Percentiles rank a stretch among this genome's conserved stretches.
phyloP scores from a whole-genome alignment of 148 eudicot species.

The Bassia scoparia region DNA sequence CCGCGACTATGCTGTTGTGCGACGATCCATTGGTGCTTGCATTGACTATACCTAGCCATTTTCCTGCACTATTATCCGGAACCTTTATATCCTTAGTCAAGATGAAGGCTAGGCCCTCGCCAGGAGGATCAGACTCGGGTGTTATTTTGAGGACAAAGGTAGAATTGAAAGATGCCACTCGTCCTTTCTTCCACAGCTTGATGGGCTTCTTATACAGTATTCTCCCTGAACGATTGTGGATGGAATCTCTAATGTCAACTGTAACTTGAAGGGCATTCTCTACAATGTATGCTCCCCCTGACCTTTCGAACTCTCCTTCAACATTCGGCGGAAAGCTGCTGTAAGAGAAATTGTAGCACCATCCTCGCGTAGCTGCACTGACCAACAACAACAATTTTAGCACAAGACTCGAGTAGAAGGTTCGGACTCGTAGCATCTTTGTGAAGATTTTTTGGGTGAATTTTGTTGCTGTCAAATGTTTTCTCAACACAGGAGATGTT shows the following conservation, averaged over 20 bases:
- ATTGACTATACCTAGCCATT: slow-evolving; percentile 36
- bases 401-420: not conserved
- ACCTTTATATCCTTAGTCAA: slow-evolving; percentile 8
- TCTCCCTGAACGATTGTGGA: slow-evolving; percentile 22
- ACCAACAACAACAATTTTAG: not conserved
- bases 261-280: slow-evolving; percentile 36
- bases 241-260: slow-evolving; percentile 14
- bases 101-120: slow-evolving; percentile 35
- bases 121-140: slow-evolving; percentile 10
- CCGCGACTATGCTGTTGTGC: slow-evolving; percentile 23
- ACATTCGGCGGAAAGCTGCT: slow-evolving; percentile 8
- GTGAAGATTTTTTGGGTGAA: not conserved
- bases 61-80: slow-evolving; percentile 25
- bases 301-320: not conserved
- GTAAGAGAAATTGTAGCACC: not conserved
- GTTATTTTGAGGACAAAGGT: slow-evolving; percentile 33
- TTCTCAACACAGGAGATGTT: not conserved
- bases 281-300: slow-evolving; percentile 6
- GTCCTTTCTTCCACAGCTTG: slow-evolving; percentile 20
- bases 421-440: not conserved
- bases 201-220: slow-evolving; percentile 16
- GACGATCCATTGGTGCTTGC: slow-evolving; percentile 24
- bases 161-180: slow-evolving; percentile 30
- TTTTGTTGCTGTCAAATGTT: not conserved
- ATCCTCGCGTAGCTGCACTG: not conserved